A percentile compares a stretch with the other conserved stretches of the same genome.
These are phyloP conservation scores for Backusella circina DNA, from an alignment of 192 early-diverging fungal genomes.

Conservation along the genomic window DNA sequence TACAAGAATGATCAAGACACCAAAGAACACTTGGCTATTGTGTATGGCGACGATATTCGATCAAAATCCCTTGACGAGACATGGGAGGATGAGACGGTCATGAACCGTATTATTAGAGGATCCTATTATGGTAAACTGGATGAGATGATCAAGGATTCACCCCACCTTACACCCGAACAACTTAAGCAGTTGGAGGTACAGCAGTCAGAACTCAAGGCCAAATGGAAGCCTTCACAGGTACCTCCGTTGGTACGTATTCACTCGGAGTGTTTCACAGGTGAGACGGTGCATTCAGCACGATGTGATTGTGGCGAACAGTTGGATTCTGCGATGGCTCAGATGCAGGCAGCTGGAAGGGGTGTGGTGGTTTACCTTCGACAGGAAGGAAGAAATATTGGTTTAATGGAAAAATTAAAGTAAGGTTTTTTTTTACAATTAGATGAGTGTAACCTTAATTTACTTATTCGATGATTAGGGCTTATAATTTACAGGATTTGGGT, in stretches of 20 bases:
- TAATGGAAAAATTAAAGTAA: conserved; percentile 88
- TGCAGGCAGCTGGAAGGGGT: conserved; percentile 79
- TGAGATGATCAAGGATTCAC: conserved; percentile 33
- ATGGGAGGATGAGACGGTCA: conserved; percentile 65
- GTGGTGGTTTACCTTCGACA: conserved; percentile 94
- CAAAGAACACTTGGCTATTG: conserved; percentile 93
- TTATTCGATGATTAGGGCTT: conserved; percentile 59
- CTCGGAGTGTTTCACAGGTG: conserved; percentile 96
- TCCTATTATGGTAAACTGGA: conserved; percentile 60
- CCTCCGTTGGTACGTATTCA: conserved; percentile 87
- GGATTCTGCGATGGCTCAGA: conserved; percentile 85
- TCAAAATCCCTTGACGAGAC: conserved; percentile 62
- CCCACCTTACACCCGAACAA: conserved; percentile 12
- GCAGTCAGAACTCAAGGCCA: conserved; percentile 16
- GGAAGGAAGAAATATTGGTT: conserved; percentile 94
- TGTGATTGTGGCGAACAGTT: conserved; percentile 98
- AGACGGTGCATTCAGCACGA: conserved; percentile 83
- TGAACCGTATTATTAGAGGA: conserved; percentile 79
- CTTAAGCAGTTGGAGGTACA: conserved; percentile 22
- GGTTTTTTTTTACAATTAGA: neutral
- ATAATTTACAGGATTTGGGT: conserved; percentile 95
- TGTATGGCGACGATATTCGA: conserved; percentile 83
- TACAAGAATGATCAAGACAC: conserved; percentile 82
- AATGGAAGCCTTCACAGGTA: conserved; percentile 11
- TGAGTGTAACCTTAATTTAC: neutral